Percentiles rank a stretch among this genome's conserved stretches.
Evolutionary conservation across 2,329 filamentous ascomycete genomes (phyloP).

Genomic region (Cladosporium cucumerinum): DNA sequence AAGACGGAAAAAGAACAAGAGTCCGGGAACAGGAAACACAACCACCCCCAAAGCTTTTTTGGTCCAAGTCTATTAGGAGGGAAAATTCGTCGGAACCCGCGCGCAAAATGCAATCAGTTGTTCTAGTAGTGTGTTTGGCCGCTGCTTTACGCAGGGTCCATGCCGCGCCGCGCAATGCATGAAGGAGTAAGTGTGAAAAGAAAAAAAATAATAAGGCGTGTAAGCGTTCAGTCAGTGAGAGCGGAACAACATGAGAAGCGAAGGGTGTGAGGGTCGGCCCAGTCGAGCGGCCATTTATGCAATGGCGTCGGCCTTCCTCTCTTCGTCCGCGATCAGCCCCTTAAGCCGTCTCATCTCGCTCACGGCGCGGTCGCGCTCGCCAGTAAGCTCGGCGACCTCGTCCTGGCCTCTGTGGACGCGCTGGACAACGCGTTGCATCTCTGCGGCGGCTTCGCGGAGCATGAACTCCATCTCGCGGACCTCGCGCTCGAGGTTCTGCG

Average conservation of each 20-base stretch:
- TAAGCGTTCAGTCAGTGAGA: conserved; percentile 1
- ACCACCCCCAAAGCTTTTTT: background rate
- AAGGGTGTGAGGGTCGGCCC: background rate
- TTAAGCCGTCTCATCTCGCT: conserved; percentile 68
- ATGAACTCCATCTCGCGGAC: conserved; percentile 84
- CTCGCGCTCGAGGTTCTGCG: conserved; percentile 70
- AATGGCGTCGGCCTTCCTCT: conserved; percentile 12
- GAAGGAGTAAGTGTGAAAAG: background rate
- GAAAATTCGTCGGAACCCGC: background rate
- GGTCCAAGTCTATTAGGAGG: background rate
- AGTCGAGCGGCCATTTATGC: background rate
- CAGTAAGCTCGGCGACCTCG: conserved; percentile 75
- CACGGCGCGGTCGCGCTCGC: conserved; percentile 70
- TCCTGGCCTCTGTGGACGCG: conserved; percentile 81
- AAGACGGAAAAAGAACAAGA: background rate
- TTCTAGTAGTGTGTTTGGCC: background rate
- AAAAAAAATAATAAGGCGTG: background rate
- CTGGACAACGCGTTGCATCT: conserved; percentile 80
- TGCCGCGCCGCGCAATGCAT: conserved; percentile 3
- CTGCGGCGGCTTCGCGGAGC: conserved; percentile 68
- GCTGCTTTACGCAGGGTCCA: conserved; percentile 11
- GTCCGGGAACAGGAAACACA: background rate
- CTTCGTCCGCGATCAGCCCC: conserved; percentile 62
- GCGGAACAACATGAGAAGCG: background rate
- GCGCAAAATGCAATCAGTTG: background rate